Evolutionary conservation across 179 eudicot species (phyloP).

Genomic region (Carnegiea gigantea): DNA sequence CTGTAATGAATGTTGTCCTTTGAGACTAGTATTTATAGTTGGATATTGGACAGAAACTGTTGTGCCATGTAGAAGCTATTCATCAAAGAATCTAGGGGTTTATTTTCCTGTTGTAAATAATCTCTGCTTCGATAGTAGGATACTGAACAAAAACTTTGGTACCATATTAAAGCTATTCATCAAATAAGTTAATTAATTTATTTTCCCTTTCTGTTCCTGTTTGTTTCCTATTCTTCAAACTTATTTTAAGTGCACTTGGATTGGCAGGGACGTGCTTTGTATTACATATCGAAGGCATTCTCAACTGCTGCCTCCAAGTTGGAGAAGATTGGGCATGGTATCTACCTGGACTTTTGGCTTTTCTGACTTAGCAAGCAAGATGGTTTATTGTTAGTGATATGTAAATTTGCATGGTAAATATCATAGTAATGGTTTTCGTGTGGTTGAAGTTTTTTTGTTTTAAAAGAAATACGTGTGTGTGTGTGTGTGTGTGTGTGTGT

Average conservation of each 20-base stretch:
- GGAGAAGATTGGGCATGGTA: constrained; percentile 96
- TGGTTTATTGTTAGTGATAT: background rate
- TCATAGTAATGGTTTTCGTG: background rate
- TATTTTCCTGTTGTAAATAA: too few relatives aligned
- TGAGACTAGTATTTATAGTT: background rate
- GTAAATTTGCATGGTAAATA: background rate
- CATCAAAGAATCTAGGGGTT: too few relatives aligned
- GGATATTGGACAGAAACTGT: background rate
- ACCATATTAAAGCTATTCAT: background rate
- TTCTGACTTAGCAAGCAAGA: background rate
- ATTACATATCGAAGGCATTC: constrained; percentile 84
- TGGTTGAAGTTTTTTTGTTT: background rate
- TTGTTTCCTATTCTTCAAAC: background rate
- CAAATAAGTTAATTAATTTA: background rate
- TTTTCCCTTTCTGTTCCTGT: background rate
- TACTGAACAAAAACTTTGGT: background rate
- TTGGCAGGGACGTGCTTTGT: constrained; percentile 82
- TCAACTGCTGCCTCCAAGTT: constrained; percentile 73
- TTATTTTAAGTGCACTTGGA: constrained; percentile 14
- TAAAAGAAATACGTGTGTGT: too few relatives aligned
- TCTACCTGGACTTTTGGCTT: constrained; percentile 1
- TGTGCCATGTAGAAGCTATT: too few relatives aligned
- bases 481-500: too few relatives aligned
- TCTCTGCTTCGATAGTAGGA: too few relatives aligned
- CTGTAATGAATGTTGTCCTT: background rate